phyloP scores from a whole-genome alignment of 495 filamentous ascomycete genomes.

The Cercophora scortea region DNA sequence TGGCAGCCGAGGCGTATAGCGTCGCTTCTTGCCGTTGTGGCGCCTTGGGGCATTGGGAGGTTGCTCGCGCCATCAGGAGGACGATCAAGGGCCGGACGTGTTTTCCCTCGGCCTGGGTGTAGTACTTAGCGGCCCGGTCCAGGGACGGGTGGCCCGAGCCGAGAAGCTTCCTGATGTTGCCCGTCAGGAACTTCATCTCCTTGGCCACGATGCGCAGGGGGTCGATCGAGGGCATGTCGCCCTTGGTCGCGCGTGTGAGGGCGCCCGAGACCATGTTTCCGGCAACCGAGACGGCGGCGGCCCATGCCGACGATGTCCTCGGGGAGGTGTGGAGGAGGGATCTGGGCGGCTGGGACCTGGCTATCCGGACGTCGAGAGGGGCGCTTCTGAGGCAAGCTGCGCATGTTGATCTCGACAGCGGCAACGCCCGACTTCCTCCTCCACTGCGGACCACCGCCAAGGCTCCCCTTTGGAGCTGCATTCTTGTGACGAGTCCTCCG shows the following conservation, averaged over 20 bases:
- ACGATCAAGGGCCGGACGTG: conserved; percentile 92
- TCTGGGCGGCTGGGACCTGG: conserved; percentile 11
- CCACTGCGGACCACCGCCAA: conserved; percentile 10
- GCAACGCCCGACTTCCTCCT: conserved; percentile 6
- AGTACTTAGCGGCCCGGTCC: conserved; percentile 95
- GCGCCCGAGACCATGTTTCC: conserved; percentile 69
- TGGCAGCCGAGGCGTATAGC: conserved; percentile 32
- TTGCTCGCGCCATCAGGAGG: conserved; percentile 91
- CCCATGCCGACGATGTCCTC: conserved; percentile 36
- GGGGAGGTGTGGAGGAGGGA: conserved; percentile 31
- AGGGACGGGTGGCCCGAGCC: conserved; percentile 89
- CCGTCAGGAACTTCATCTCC: conserved; percentile 89
- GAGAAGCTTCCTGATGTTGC: conserved; percentile 78
- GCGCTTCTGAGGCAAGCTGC: conserved; percentile 27
- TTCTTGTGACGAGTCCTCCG: conserved; percentile 14
- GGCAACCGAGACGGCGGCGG: conserved; percentile 64
- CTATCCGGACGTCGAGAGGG: conserved; percentile 23
- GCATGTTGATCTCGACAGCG: conserved; percentile 15
- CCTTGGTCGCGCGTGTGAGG: conserved; percentile 43
- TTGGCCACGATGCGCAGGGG: conserved; percentile 79
- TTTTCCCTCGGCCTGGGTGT: conserved; percentile 93
- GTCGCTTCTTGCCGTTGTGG: conserved; percentile 30
- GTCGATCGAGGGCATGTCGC: conserved; percentile 56
- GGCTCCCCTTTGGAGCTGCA: conserved; percentile 37
- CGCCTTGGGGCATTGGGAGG: conserved; percentile 65